Percentiles rank a stretch among this genome's conserved stretches.
phyloP scores from a whole-genome alignment of 1,139 yeast genomes.

The Lodderomyces metapsilosis region DNA sequence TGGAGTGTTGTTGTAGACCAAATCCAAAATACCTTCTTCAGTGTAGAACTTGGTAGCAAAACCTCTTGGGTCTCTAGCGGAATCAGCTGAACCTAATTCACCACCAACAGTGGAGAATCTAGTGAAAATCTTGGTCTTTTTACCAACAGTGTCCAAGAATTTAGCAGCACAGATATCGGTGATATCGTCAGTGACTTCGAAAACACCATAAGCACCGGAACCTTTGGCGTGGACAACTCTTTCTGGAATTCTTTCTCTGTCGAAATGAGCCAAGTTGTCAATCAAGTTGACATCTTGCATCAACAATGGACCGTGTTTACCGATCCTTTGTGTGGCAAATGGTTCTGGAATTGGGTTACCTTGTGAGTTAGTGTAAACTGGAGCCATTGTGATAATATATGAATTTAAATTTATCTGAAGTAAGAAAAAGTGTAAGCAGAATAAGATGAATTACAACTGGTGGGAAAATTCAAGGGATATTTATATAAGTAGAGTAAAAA shows the following conservation, averaged over 20 bases:
- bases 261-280: constrained; percentile 79
- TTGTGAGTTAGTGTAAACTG: constrained; percentile 63
- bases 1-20: constrained; percentile 89
- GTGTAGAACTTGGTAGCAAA: constrained; percentile 81
- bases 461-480: background rate
- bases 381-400: constrained; percentile 24
- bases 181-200: constrained; percentile 81
- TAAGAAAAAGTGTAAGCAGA: background rate
- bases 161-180: constrained; percentile 70
- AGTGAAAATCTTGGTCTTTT: constrained; percentile 69
- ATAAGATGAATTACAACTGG: background rate
- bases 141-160: constrained; percentile 70
- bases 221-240: constrained; percentile 92
- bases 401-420: background rate
- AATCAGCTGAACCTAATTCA: constrained; percentile 78
- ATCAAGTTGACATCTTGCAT: constrained; percentile 77
- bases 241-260: constrained; percentile 86
- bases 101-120: constrained; percentile 92
- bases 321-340: constrained; percentile 72
- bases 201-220: constrained; percentile 79
- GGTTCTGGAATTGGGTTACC: constrained; percentile 72
- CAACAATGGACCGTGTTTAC: constrained; percentile 72
- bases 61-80: constrained; percentile 91
- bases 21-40: constrained; percentile 84
- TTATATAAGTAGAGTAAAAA: background rate